Base-by-base conservation (phyloP, 2,329 filamentous ascomycete species). In the Dothiorella sarmentorum region DNA sequence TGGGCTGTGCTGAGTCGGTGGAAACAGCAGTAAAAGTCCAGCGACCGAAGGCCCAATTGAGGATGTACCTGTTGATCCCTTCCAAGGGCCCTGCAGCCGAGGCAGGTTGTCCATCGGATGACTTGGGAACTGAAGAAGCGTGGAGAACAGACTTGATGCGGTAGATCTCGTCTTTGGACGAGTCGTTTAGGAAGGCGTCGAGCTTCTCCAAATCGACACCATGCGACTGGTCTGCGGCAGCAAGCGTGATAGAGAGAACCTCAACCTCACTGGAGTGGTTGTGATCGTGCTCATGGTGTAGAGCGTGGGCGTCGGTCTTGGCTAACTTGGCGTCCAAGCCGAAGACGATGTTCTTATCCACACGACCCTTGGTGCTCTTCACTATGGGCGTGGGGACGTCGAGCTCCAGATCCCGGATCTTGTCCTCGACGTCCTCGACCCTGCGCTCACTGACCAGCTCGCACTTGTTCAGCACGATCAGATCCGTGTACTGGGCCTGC, bases 21-120 rank as follows among this genome's bases (percentile, higher is more conserved):
- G 72, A 65, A 4, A 86, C 76, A 5, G 83, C 80, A 1, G 91
- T 95, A 69, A 93, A 96, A 0, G 86, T 96, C 93, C 94, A 99
- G 27, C 94, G 83, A 0, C 91, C 91, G 75, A 99, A 99, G 0
- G 94, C 94, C 94, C 94, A 99, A 72, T 99, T 99, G 61, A 99
- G 82, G 43, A 99, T 96, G 70, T 94, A 97, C 58, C 89, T 80
- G 15, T 74, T 72, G 18, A 72, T 68, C 2, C 72, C 74, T 6
- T 59, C 61, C 45, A 63, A 76, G 10, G 84, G 61, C 13, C 75
- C 69, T 26, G 64, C 62, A 2, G 66, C 62, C 6, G 67, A 64
- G 11, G 70, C 64, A 17, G 66, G 68, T 2, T 65, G 61, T 13
- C 75, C 75, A 15, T 79, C 76, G 10, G 75, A 81, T 3, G 80